Percentiles rank a stretch among this genome's conserved stretches.
Conservation (phyloP, 306 rosid species). For the Arachis hypogaea region DNA sequence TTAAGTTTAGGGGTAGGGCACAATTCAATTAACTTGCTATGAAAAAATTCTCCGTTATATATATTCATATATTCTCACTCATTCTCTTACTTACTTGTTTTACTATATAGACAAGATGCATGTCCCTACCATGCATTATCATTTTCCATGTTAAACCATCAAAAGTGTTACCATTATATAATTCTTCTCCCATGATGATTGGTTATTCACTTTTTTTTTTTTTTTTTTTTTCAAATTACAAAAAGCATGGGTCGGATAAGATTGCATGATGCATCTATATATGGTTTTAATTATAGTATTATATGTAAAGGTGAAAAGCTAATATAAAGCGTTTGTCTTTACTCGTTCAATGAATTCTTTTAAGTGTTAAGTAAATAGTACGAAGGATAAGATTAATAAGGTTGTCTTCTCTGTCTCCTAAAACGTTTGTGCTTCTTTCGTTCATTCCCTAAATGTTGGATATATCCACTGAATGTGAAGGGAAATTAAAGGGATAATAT, state of each 20-base stretch:
- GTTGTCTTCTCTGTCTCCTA: not conserved
- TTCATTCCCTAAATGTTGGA: not conserved
- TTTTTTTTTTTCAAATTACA: not conserved
- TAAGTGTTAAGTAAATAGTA: not conserved
- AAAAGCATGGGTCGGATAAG: constrained; percentile 1
- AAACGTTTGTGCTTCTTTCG: not conserved
- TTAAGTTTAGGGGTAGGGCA: constrained; percentile 20
- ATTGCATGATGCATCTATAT: not conserved
- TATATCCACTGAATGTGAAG: constrained; percentile 40
- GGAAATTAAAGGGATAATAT: not conserved
- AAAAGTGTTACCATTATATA: not conserved
- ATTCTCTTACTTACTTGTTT: not conserved
- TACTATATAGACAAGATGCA: not conserved
- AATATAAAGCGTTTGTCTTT: constrained; percentile 5
- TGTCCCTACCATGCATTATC: constrained; percentile 33
- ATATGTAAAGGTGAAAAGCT: constrained; percentile 10
- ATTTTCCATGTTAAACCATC: not conserved
- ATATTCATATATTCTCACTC: not conserved
- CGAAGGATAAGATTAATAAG: not conserved
- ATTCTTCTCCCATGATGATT: not conserved
- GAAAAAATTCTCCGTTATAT: not conserved
- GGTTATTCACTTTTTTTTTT: not conserved
- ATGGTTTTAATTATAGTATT: constrained; percentile 10
- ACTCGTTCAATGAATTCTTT: constrained; percentile 36
- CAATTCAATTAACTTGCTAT: constrained; percentile 7